A percentile compares a stretch with the other conserved stretches of the same genome.
phyloP scores from a whole-genome alignment of 208 protist species.

The Trichomonas vaginalis region DNA sequence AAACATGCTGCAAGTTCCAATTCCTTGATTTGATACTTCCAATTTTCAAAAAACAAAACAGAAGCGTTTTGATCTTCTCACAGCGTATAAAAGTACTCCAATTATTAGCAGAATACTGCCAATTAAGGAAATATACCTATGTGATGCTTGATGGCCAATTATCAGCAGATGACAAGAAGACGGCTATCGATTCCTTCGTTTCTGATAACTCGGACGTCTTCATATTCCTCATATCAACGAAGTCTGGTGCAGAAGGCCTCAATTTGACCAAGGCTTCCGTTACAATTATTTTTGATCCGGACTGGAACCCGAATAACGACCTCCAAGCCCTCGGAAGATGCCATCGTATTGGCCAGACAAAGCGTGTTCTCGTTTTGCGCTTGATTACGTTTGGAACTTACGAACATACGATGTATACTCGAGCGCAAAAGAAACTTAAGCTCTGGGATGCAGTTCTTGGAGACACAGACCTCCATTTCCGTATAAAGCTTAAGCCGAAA shows the following conservation, averaged over 20 bases:
- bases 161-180: slow-evolving; percentile 28
- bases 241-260: slow-evolving; percentile 54
- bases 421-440: slow-evolving; percentile 59
- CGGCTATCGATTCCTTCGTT: slow-evolving; percentile 25
- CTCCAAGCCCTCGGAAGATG: slow-evolving; percentile 73
- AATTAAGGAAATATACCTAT: slow-evolving; percentile 13
- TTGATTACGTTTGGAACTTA: slow-evolving; percentile 72
- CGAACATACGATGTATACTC: slow-evolving; percentile 68
- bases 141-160: slow-evolving; percentile 16
- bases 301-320: slow-evolving; percentile 80
- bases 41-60: slow-evolving; percentile 48
- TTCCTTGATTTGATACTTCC: slow-evolving; percentile 39
- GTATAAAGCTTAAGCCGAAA: neutral
- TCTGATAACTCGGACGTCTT: slow-evolving; percentile 24
- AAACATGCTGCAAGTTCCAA: slow-evolving; percentile 15
- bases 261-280: slow-evolving; percentile 55
- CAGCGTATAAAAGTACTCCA: slow-evolving; percentile 59
- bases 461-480: neutral
- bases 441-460: neutral
- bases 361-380: slow-evolving; percentile 70
- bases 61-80: slow-evolving; percentile 91
- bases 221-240: slow-evolving; percentile 53
- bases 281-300: slow-evolving; percentile 58
- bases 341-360: slow-evolving; percentile 78
- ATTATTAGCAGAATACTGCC: slow-evolving; percentile 38